Evolutionary conservation across 2,329 filamentous ascomycete genomes (phyloP), one percentile per base, ranked within the genome.

Genomic region (Cordyceps javanica): DNA sequence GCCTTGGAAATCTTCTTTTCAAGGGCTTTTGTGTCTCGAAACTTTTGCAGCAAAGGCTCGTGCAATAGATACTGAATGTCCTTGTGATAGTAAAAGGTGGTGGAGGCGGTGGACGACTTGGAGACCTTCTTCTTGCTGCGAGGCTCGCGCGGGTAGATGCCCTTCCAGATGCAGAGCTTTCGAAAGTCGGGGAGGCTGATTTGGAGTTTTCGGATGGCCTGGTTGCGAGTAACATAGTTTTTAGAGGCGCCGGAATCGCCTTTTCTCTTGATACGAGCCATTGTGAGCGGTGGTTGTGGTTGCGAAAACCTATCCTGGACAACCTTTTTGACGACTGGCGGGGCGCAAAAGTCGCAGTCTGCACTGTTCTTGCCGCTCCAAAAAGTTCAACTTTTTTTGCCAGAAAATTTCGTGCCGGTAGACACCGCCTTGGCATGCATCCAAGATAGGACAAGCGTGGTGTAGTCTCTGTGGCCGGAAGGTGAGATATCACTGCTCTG

Each of bases 131-230:
- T 97, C 80, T 91, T 93, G 79, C 89, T 96, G 70, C 94, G 86
- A 62, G 94, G 94, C 79, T 99, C 94, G 69, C 94, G 89, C 64
- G 94, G 94, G 76, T 97, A 99, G 73, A 99, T 97, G 67, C 92
- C 94, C 80, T 97, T 97, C 88, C 96, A 99, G 74, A 99, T 99
- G 78, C 94, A 99, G 71, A 99, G 82, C 77, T 96, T 89, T 76
- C 94, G 88, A 77, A 99, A 99, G 77, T 99, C 94, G 65, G 92
- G 91, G 58, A 99, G 85, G 69, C 90, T 96, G 75, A 99, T 89
- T 77, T 99, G 94, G 62, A 99, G 87, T 79, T 97, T 99, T 74
- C 92, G 91, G 67, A 99, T 91, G 46, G 94, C 94, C 78, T 97
- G 91, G 42, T 93, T 97, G 73, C 94, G 85, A 59, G 94, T 99